Percentiles rank a stretch among this genome's conserved stretches.
These are phyloP conservation scores for Cutaneotrichosporon dermatis DNA, from an alignment of 1,284 basidiomycete genomes.

Conservation along the genomic window DNA sequence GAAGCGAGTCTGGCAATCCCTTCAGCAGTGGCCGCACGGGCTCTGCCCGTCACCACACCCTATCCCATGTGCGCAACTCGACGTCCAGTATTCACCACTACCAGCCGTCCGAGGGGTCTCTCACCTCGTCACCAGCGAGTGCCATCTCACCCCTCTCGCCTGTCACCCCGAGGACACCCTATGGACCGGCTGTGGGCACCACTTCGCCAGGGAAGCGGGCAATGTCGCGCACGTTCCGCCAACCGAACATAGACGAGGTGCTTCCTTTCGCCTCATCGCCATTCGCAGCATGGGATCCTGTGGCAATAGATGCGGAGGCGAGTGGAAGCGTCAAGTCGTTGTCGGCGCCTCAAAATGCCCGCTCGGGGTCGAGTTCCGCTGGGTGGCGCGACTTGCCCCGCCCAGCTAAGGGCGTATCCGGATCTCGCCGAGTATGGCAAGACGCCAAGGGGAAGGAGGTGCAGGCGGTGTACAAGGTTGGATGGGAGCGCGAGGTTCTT, in stretches of 20 bases:
- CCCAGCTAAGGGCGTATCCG: slow-evolving; percentile 7
- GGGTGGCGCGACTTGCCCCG: slow-evolving; percentile 23
- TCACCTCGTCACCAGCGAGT: neutral
- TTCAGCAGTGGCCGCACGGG: neutral
- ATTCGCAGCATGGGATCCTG: slow-evolving; percentile 28
- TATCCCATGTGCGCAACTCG: neutral
- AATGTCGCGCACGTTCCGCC: slow-evolving; percentile 7
- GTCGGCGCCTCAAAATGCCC: neutral
- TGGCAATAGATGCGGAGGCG: neutral
- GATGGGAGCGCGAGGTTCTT: slow-evolving; percentile 42
- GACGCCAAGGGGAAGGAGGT: slow-evolving; percentile 12
- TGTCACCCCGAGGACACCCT: neutral
- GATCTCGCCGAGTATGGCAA: slow-evolving; percentile 11
- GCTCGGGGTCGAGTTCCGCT: neutral
- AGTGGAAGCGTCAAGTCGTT: neutral
- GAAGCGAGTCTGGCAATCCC: neutral
- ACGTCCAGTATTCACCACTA: slow-evolving; percentile 1
- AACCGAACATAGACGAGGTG: slow-evolving; percentile 26
- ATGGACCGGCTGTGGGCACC: neutral
- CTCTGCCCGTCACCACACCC: neutral
- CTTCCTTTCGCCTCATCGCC: slow-evolving; percentile 22
- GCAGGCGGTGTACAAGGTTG: slow-evolving; percentile 34
- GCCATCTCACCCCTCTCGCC: neutral
- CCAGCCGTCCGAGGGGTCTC: neutral
- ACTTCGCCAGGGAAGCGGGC: neutral